A percentile compares a stretch with the other conserved stretches of the same genome.
phyloP scores from a whole-genome alignment of 306 rosid genomes.

The Sphenostylis stenocarpa region DNA sequence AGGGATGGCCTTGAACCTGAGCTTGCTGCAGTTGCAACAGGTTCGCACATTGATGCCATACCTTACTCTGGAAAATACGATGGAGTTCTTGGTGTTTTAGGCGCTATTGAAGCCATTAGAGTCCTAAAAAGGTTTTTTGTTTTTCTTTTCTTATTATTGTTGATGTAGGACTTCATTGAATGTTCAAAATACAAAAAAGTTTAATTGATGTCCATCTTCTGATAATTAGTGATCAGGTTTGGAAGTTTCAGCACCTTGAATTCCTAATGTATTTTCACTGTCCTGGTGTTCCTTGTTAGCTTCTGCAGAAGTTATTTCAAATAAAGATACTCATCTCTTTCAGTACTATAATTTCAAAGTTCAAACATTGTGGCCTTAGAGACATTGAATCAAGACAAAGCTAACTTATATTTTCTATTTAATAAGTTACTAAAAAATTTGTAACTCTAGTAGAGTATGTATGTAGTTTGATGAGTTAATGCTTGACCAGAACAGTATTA shows the following conservation, averaged over 20 bases:
- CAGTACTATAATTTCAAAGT: not conserved
- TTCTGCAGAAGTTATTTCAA: not conserved
- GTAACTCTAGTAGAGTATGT: too few species aligned
- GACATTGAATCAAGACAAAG: not conserved
- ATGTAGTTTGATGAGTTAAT: slow-evolving; percentile 14
- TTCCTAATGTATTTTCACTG: slow-evolving; percentile 12
- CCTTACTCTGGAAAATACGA: slow-evolving; percentile 97
- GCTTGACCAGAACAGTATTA: not conserved
- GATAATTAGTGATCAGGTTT: slow-evolving; percentile 3
- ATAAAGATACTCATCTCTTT: not conserved
- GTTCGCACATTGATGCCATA: slow-evolving; percentile 96
- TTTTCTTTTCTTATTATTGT: slow-evolving; percentile 29
- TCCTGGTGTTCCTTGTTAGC: not conserved
- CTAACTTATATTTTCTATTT: slow-evolving; percentile 7
- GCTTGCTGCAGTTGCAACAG: slow-evolving; percentile 88
- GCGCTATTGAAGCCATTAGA: slow-evolving; percentile 95
- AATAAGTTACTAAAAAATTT: too few species aligned
- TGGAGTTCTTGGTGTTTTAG: slow-evolving; percentile 96
- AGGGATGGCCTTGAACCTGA: slow-evolving; percentile 79
- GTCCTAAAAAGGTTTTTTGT: slow-evolving; percentile 68
- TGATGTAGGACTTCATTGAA: slow-evolving; percentile 1
- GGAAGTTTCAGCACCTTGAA: slow-evolving; percentile 18
- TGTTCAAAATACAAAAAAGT: not conserved
- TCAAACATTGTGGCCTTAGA: not conserved
- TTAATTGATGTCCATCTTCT: slow-evolving; percentile 23